Percentiles rank a stretch among this genome's conserved stretches.
These are phyloP conservation scores for Priceomyces castillae DNA, from an alignment of 805 yeast species.

Conservation along the genomic window DNA sequence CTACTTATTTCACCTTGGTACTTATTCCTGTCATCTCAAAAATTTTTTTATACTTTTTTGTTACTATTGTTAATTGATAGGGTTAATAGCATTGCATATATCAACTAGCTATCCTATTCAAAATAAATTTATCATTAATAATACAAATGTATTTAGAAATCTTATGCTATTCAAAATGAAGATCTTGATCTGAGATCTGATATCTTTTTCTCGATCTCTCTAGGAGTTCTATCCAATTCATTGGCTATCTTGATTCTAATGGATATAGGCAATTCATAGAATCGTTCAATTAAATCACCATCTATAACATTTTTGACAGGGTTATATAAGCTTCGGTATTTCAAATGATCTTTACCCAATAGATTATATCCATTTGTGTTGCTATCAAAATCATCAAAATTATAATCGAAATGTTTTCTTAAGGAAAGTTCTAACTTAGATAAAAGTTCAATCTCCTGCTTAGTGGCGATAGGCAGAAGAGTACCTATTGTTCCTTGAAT, in stretches of 20 bases:
- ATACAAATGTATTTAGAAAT: too few relatives aligned
- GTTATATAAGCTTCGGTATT: conserved; percentile 75
- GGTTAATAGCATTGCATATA: background rate
- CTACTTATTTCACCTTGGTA: background rate
- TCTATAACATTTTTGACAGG: conserved; percentile 78
- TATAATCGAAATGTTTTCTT: conserved; percentile 26
- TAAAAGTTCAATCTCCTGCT: conserved; percentile 61
- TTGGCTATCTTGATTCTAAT: conserved; percentile 37
- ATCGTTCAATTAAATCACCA: conserved; percentile 80
- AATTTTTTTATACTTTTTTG: too few relatives aligned
- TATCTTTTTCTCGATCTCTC: conserved; percentile 51
- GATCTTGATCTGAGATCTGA: conserved; percentile 49
- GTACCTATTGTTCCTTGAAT: conserved; percentile 80
- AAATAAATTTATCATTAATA: background rate
- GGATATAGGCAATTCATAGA: conserved; percentile 30
- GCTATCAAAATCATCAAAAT: conserved; percentile 25
- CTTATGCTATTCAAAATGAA: conserved; percentile 33
- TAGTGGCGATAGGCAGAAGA: conserved; percentile 62
- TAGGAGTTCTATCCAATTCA: conserved; percentile 44
- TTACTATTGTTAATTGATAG: background rate
- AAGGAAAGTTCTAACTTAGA: conserved; percentile 50
- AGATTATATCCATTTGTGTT: conserved; percentile 29
- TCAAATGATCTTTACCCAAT: conserved; percentile 66
- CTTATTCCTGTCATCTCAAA: background rate
- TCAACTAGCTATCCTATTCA: background rate